Evolutionary conservation across 2,329 filamentous ascomycete species (phyloP).

Genomic region (Sporothrix mexicana): DNA sequence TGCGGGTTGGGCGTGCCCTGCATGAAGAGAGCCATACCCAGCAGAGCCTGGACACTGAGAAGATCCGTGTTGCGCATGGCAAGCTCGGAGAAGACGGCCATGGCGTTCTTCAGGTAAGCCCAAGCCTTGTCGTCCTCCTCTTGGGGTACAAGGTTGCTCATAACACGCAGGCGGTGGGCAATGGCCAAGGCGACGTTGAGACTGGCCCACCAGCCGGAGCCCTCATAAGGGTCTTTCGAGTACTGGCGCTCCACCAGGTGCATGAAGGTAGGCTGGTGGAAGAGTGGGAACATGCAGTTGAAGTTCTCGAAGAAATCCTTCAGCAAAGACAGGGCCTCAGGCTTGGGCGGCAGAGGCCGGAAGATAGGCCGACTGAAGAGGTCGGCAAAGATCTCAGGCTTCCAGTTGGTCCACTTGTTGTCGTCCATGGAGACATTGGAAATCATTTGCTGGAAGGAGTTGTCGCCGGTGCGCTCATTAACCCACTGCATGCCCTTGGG

Average conservation of each 20-base stretch:
- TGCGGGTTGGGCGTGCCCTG: conserved; percentile 97
- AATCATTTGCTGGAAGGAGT: conserved; percentile 94
- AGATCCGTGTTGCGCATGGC: conserved; percentile 96
- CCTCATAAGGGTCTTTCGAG: conserved; percentile 87
- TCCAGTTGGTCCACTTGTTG: conserved; percentile 97
- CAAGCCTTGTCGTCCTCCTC: conserved; percentile 95
- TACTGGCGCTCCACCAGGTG: conserved; percentile 95
- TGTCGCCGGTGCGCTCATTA: conserved; percentile 95
- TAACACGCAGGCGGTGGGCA: conserved; percentile 86
- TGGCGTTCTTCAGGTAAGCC: conserved; percentile 94
- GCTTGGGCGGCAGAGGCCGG: conserved; percentile 79
- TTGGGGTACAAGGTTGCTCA: conserved; percentile 89
- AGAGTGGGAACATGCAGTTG: conserved; percentile 98
- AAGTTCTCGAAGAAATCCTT: conserved; percentile 98
- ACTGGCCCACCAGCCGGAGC: conserved; percentile 98
- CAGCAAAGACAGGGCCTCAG: conserved; percentile 85
- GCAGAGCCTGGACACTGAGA: conserved; percentile 87
- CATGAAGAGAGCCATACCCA: conserved; percentile 93
- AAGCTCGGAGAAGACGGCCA: conserved; percentile 89
- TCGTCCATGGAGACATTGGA: conserved; percentile 88
- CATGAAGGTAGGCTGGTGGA: conserved; percentile 98
- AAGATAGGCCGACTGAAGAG: conserved; percentile 87
- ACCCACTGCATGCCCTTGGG: conserved; percentile 99
- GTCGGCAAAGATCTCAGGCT: conserved; percentile 94
- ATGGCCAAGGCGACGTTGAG: conserved; percentile 94